These are phyloP conservation scores for Tetracentron sinense DNA, from an alignment of 164 flowering plant genomes.

Conservation along the genomic window DNA sequence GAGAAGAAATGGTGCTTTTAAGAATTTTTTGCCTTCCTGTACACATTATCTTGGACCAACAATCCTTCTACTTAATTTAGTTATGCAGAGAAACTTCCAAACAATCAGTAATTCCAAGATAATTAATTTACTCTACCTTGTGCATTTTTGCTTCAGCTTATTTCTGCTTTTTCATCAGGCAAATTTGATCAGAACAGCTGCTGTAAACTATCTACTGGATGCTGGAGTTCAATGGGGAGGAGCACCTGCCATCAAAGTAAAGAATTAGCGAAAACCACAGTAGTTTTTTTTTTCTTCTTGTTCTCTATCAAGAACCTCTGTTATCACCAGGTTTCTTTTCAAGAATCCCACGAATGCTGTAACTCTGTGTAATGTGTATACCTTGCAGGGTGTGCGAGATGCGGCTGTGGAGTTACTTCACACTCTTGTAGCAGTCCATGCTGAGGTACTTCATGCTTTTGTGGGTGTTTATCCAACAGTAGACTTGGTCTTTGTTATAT, in stretches of 20 bases:
- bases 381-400: conserved; percentile 88
- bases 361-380: too few species aligned
- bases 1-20: not conserved
- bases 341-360: conserved; percentile 6
- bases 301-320: not conserved
- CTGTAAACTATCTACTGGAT: conserved; percentile 74
- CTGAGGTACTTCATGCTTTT: conserved; percentile 77
- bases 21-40: too few species aligned
- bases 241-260: conserved; percentile 88
- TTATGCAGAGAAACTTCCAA: not conserved
- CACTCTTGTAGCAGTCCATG: conserved; percentile 89
- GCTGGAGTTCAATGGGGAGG: conserved; percentile 95
- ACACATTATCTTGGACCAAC: not conserved
- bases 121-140: too few species aligned
- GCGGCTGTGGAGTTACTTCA: conserved; percentile 91
- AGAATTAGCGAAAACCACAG: conserved; percentile 8
- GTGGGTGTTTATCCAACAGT: too few species aligned
- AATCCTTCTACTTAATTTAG: not conserved
- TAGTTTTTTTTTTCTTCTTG: not conserved
- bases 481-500: too few species aligned
- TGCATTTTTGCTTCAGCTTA: not conserved
- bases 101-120: not conserved
- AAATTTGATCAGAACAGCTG: conserved; percentile 77
- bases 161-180: conserved; percentile 44
- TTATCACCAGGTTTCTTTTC: not conserved